These are phyloP conservation scores for Rhizoclosmatium globosum DNA, from an alignment of 192 early-diverging fungal genomes.

Conservation along the genomic window DNA sequence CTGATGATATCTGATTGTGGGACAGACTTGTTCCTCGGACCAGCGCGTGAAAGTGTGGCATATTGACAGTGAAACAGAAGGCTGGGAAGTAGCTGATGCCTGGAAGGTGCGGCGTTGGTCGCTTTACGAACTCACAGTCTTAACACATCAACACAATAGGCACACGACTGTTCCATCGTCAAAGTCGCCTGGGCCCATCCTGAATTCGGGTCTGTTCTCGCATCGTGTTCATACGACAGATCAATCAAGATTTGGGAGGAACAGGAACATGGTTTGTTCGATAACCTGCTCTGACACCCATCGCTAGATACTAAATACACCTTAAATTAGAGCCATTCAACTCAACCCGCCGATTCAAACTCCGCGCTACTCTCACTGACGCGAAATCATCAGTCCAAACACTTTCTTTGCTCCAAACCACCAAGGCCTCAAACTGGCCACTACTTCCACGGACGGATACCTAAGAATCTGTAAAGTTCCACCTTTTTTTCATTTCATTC, in stretches of 20 bases:
- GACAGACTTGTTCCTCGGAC: constrained; percentile 87
- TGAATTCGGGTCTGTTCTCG: constrained; percentile 93
- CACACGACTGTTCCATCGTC: constrained; percentile 86
- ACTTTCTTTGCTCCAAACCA: constrained; percentile 92
- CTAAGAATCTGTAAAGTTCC: background rate
- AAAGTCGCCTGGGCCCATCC: constrained; percentile 95
- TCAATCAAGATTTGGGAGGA: constrained; percentile 94
- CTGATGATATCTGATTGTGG: background rate
- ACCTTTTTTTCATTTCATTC: background rate
- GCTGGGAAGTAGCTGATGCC: constrained; percentile 81
- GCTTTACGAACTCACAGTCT: background rate
- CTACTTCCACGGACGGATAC: background rate
- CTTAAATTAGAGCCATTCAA: constrained; percentile 4
- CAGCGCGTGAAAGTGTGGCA: constrained; percentile 96
- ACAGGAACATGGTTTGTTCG: constrained; percentile 64
- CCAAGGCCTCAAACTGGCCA: constrained; percentile 78
- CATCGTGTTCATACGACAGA: constrained; percentile 91
- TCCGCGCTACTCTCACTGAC: constrained; percentile 69
- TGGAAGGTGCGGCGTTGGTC: constrained; percentile 69
- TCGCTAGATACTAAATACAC: background rate
- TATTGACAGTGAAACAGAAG: constrained; percentile 64
- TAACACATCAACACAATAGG: constrained; percentile 37
- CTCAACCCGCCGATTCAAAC: constrained; percentile 71
- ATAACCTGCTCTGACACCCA: background rate
- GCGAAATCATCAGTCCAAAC: constrained; percentile 79